phyloP scores from a whole-genome alignment of 2,329 filamentous ascomycete genomes.

The Pseudocercospora musae region DNA sequence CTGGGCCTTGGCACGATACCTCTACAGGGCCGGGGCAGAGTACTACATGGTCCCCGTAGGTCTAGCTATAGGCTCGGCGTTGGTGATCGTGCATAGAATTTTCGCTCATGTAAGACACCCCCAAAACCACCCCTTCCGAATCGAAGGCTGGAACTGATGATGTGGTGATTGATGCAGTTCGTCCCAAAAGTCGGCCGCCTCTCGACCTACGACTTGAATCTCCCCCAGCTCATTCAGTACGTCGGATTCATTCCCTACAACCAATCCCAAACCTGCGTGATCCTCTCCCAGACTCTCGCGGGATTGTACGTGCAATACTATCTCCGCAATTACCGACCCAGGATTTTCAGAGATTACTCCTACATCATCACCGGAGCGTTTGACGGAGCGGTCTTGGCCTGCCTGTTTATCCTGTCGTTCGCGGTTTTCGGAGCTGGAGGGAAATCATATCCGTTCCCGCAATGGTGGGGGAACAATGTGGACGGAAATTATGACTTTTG shows the following conservation, averaged over 20 bases:
- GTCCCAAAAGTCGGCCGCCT: constrained; percentile 44
- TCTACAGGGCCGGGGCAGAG: constrained; percentile 47
- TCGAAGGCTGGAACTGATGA: too few species aligned
- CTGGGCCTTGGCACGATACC: constrained; percentile 51
- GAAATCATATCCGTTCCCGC: constrained; percentile 45
- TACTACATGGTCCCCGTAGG: constrained; percentile 38
- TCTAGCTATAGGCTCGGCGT: constrained; percentile 46
- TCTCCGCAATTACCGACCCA: constrained; percentile 52
- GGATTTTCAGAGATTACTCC: constrained; percentile 53
- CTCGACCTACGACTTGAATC: constrained; percentile 44
- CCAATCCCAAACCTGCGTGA: constrained; percentile 54
- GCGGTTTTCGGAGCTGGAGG: constrained; percentile 49
- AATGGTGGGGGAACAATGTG: constrained; percentile 55
- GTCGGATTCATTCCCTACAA: constrained; percentile 57
- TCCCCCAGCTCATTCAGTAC: constrained; percentile 55
- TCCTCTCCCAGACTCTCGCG: constrained; percentile 43
- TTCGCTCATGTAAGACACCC: constrained; percentile 34
- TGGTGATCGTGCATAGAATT: constrained; percentile 45
- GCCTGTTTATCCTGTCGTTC: constrained; percentile 54
- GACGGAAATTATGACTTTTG: constrained; percentile 51
- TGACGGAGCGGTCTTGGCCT: constrained; percentile 50
- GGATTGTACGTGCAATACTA: constrained; percentile 54
- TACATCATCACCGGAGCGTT: constrained; percentile 54
- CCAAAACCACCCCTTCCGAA: too few species aligned
- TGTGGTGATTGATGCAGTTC: constrained; percentile 39